Evolutionary conservation across 495 filamentous ascomycete genomes (phyloP).

Genomic region (Daldinia decipiens): DNA sequence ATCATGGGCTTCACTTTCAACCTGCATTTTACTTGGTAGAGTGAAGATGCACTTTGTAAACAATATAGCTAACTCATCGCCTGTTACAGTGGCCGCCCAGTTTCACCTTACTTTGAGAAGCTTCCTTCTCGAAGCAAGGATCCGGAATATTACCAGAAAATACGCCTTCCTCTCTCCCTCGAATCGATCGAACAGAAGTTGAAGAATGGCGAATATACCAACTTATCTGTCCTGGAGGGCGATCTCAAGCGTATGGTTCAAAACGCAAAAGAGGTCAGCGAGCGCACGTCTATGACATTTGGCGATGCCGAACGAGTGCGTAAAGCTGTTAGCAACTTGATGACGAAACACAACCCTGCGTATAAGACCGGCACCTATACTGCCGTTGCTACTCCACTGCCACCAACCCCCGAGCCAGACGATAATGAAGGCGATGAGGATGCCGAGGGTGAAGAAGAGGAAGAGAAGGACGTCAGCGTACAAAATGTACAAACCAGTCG

Average conservation of each 20-base stretch:
- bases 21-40: background rate
- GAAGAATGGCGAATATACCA: conserved; percentile 67
- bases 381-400: conserved; percentile 71
- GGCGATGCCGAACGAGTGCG: conserved; percentile 80
- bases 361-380: conserved; percentile 70
- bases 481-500: conserved; percentile 21
- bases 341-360: conserved; percentile 78
- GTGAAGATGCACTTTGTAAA: conserved; percentile 2
- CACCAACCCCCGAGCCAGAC: conserved; percentile 53
- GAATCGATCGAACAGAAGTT: conserved; percentile 79
- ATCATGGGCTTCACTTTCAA: background rate
- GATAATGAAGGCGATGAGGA: conserved; percentile 46
- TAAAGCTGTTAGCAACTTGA: conserved; percentile 77
- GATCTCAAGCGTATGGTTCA: conserved; percentile 80
- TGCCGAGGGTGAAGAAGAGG: conserved; percentile 40
- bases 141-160: conserved; percentile 78
- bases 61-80: conserved; percentile 28
- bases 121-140: conserved; percentile 70
- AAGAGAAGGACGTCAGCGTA: conserved; percentile 25
- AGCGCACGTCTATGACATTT: conserved; percentile 69
- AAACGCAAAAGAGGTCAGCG: conserved; percentile 79
- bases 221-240: conserved; percentile 71
- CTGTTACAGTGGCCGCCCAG: conserved; percentile 66
- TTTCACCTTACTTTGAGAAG: conserved; percentile 75
- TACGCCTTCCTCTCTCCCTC: conserved; percentile 77